Conservation (phyloP, 257 asterid genomes). For the Catharanthus roseus region DNA sequence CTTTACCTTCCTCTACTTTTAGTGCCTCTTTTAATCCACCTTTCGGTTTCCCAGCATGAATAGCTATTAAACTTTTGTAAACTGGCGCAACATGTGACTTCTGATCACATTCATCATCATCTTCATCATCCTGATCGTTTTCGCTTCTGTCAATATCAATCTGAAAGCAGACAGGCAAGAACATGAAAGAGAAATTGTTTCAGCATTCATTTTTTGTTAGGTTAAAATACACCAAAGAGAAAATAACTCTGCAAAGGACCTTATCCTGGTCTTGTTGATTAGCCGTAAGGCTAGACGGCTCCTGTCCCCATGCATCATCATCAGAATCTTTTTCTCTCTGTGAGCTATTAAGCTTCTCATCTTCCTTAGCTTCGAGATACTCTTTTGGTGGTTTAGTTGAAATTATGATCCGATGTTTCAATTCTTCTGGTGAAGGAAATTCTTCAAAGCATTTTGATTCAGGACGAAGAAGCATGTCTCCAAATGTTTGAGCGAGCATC, state of each 20-base stretch:
- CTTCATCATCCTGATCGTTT: constrained; percentile 26
- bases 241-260: constrained; percentile 26
- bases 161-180: constrained; percentile 21
- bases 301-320: constrained; percentile 82
- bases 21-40: constrained; percentile 70
- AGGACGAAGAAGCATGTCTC: constrained; percentile 64
- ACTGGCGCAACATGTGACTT: constrained; percentile 37
- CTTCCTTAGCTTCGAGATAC: constrained; percentile 58
- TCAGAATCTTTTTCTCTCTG: constrained; percentile 46
- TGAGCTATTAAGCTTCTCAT: constrained; percentile 30
- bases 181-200: neutral
- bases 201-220: neutral
- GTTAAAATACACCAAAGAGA: neutral
- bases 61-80: constrained; percentile 71
- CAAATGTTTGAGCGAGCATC: constrained; percentile 67
- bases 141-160: constrained; percentile 27
- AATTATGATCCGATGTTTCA: constrained; percentile 60
- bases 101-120: constrained; percentile 45
- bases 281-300: constrained; percentile 56
- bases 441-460: constrained; percentile 55
- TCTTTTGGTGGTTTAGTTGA: constrained; percentile 92
- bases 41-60: constrained; percentile 85
- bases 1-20: constrained; percentile 60
- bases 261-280: constrained; percentile 43
- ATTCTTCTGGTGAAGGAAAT: constrained; percentile 75